Percentiles rank a stretch among this genome's conserved stretches.
phyloP scores from a whole-genome alignment of 106 monocot genomes.

The Alisma plantagoaquatica region DNA sequence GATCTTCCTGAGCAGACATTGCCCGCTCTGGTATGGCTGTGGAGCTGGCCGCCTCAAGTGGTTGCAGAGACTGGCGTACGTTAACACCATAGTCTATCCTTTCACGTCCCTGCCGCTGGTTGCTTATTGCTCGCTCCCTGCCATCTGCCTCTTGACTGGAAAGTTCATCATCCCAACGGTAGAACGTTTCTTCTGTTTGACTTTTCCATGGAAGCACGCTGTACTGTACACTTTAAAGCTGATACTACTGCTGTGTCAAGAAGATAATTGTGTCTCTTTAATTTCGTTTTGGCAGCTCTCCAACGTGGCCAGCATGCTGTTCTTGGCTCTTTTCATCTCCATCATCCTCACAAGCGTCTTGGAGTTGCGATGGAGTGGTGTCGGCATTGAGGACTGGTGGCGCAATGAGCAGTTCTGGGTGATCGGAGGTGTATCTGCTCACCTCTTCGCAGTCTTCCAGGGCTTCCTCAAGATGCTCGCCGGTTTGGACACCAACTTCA shows the following conservation, averaged over 20 bases:
- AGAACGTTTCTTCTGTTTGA: too few relatives aligned
- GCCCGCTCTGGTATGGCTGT: conserved; percentile 77
- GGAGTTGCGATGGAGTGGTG: conserved; percentile 91
- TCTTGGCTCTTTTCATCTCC: conserved; percentile 85
- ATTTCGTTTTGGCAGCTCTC: conserved; percentile 63
- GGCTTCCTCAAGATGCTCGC: conserved; percentile 56
- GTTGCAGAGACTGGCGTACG: conserved; percentile 76
- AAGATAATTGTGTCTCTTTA: too few relatives aligned
- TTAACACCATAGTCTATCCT: conserved; percentile 90
- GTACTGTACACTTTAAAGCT: too few relatives aligned
- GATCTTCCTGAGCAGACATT: conserved; percentile 91
- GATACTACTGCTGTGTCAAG: too few relatives aligned
- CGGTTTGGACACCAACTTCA: conserved; percentile 92
- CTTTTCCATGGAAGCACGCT: too few relatives aligned
- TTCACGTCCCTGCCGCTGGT: conserved; percentile 48
- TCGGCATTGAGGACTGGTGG: conserved; percentile 33
- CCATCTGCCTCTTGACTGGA: conserved; percentile 8
- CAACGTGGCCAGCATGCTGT: conserved; percentile 71
- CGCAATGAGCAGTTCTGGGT: conserved; percentile 28
- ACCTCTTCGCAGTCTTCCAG: conserved; percentile 19
- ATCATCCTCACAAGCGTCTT: conserved; percentile 87
- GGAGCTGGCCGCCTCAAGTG: conserved; percentile 79
- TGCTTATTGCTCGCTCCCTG: conserved; percentile 15
- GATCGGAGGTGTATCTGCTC: conserved; percentile 23
- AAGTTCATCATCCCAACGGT: conserved; percentile 12